These are phyloP conservation scores for Fraxinus greggii DNA, from an alignment of 305 asterid species.

Conservation along the genomic window DNA sequence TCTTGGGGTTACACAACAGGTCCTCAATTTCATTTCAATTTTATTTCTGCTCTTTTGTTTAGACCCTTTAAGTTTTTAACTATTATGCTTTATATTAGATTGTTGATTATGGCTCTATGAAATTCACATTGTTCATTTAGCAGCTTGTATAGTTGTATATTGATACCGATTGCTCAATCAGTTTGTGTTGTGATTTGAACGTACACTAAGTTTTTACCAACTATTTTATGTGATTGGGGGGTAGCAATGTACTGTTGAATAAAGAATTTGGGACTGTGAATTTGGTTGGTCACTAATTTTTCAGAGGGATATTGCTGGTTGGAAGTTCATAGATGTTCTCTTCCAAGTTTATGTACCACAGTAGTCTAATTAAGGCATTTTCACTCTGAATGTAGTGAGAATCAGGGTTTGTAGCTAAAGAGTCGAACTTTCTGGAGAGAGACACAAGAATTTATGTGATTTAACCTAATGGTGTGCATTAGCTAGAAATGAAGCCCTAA, in stretches of 20 bases:
- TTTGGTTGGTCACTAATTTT: not conserved
- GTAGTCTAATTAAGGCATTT: not conserved
- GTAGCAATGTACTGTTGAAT: not conserved
- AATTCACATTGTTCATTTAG: not conserved
- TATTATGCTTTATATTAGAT: not conserved
- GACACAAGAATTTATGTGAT: not conserved
- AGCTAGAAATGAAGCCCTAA: not conserved
- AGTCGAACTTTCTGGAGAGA: too few relatives aligned
- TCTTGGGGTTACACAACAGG: slow-evolving; percentile 81
- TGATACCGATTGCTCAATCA: not conserved
- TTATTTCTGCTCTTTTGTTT: not conserved
- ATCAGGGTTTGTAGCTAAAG: not conserved
- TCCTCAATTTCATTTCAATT: slow-evolving; percentile 20
- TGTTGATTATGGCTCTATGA: not conserved
- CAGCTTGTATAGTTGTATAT: not conserved
- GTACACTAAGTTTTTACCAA: not conserved
- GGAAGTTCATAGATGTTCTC: not conserved
- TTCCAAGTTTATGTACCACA: not conserved
- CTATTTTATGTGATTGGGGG: not conserved
- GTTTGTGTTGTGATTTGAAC: slow-evolving; percentile 6
- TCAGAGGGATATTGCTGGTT: not conserved
- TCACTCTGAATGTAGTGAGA: not conserved
- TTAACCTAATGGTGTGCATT: not conserved
- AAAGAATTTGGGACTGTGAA: not conserved
- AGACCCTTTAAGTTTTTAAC: not conserved